These are phyloP conservation scores for Pythium brachiatum DNA, from an alignment of 352 stramenopile species.

Conservation along the genomic window DNA sequence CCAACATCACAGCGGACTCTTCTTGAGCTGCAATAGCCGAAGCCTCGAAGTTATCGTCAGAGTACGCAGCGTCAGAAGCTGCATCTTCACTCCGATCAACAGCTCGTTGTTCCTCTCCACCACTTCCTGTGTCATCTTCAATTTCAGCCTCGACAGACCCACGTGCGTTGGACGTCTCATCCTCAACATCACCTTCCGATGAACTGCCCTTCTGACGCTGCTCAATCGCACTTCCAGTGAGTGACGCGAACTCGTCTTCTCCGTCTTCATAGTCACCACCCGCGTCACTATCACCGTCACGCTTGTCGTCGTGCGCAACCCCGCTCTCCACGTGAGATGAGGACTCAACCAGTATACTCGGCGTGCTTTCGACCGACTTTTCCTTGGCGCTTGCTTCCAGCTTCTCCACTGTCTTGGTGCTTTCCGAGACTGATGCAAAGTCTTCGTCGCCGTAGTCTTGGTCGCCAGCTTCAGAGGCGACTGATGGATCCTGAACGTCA, in stretches of 20 bases:
- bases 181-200: background rate
- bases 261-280: background rate
- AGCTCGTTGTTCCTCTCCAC: background rate
- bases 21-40: background rate
- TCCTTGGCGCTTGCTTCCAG: conserved; percentile 1
- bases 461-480: background rate
- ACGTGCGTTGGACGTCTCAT: background rate
- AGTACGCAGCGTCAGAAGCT: background rate
- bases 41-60: background rate
- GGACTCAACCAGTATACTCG: background rate
- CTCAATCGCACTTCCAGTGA: background rate
- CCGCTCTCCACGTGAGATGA: background rate
- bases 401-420: conserved; percentile 2
- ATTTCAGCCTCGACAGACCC: background rate
- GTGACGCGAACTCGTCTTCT: background rate
- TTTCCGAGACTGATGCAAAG: conserved; percentile 36
- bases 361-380: conserved; percentile 9
- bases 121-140: background rate
- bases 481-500: background rate
- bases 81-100: background rate
- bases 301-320: background rate
- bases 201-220: background rate
- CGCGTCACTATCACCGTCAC: background rate
- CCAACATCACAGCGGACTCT: conserved; percentile 2
- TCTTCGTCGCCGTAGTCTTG: conserved; percentile 33